Evolutionary conservation across 164 flowering plant genomes (phyloP).

Genomic region (Tinospora cordifolia): DNA sequence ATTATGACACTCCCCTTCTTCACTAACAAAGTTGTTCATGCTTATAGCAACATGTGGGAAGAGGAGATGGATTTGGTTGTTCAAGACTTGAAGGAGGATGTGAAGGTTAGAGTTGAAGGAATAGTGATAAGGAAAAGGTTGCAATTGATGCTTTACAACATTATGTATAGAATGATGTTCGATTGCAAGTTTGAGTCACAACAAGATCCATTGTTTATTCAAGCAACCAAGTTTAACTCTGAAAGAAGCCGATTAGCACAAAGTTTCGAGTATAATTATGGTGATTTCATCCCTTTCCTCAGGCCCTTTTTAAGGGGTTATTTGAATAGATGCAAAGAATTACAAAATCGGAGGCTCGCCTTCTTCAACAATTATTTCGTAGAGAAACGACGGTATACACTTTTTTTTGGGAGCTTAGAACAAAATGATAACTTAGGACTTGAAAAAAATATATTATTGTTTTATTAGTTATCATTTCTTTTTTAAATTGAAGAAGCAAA

Average conservation of each 20-base stretch:
- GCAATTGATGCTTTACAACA: slow-evolving; percentile 87
- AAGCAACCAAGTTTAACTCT: slow-evolving; percentile 61
- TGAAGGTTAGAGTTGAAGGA: slow-evolving; percentile 49
- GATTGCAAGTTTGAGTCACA: slow-evolving; percentile 70
- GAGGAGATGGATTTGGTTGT: slow-evolving; percentile 52
- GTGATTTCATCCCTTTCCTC: slow-evolving; percentile 73
- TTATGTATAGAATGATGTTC: slow-evolving; percentile 84
- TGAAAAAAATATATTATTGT: too few species aligned
- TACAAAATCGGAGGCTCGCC: slow-evolving; percentile 62
- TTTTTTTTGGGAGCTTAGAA: too few species aligned
- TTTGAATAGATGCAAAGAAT: slow-evolving; percentile 60
- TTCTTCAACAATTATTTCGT: slow-evolving; percentile 82
- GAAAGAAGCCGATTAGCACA: slow-evolving; percentile 79
- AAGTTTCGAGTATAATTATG: slow-evolving; percentile 80
- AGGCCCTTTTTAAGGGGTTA: slow-evolving; percentile 71
- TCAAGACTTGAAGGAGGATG: slow-evolving; percentile 32
- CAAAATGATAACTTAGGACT: too few species aligned
- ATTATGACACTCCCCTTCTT: slow-evolving; percentile 93
- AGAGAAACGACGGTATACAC: slow-evolving; percentile 76
- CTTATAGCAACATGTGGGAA: slow-evolving; percentile 70
- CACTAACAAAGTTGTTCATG: slow-evolving; percentile 87
- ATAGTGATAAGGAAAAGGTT: slow-evolving; percentile 52
- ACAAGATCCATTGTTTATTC: slow-evolving; percentile 61
- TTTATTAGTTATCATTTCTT: too few species aligned
- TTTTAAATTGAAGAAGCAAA: too few species aligned